Evolutionary conservation across 2,329 filamentous ascomycete species (phyloP), one percentile per base, ranked within the genome.

Genomic region (Alternaria brassicae): DNA sequence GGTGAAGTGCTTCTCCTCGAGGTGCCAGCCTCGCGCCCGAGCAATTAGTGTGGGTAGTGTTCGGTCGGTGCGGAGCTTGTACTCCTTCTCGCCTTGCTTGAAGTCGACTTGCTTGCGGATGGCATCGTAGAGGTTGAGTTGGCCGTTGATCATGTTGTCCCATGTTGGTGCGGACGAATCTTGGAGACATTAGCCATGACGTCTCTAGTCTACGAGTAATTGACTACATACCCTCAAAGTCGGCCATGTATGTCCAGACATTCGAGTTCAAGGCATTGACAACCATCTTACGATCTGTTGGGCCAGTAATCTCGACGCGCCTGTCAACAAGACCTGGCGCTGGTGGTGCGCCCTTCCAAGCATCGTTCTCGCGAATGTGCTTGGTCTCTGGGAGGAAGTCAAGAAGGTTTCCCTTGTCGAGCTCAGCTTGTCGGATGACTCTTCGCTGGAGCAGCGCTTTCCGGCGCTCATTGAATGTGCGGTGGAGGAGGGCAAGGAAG

Each of bases 111-210:
- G 91, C 70, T 88, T 89, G 74, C 95, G 91, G 77, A 96, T 93
- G 69, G 93, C 95, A 74, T 98, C 95, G 83, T 97, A 96, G 58
- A 99, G 87, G 84, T 98, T 99, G 69, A 97, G 89, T 81, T 99
- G 95, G 65, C 95, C 95, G 71, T 95, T 96, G 83, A 98, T 90
- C 93, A 98, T 98, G 84, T 98, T 98, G 69, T 97, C 93, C 95
- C 95, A 99, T 41, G 95, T 97, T 23, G 95, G 95, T 23, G 95
- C 93, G 75, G 86, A 95, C 6, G 95, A 97, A 80, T 98, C 93
- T 97, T 72, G 15, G 10, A 1, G 6, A 17, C 45, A 56, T 74
- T 37, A 72, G 62, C 25, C 15, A 17, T 7, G 9, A 8, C 13
- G 12, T 17, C 8, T 13, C 5, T 13, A 9, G 12, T 28, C 27